Conservation (phyloP, 2,329 filamentous ascomycete species). For the Paecilomyces sp. region DNA sequence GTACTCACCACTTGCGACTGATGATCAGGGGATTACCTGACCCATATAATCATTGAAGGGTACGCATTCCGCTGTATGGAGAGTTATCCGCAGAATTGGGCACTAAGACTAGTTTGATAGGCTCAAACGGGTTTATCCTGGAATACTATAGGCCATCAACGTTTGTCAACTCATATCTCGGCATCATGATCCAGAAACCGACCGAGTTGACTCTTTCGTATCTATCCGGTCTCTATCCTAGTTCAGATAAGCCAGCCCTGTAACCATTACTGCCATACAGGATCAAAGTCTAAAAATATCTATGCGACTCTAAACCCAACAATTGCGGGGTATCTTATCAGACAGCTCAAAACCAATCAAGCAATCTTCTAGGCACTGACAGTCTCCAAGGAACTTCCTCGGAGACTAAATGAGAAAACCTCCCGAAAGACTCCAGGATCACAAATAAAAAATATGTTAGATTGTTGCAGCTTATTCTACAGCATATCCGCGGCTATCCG, state of each 20-base stretch:
- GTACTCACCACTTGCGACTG: neutral
- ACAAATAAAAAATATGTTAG: no score
- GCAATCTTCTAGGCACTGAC: neutral
- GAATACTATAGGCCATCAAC: neutral
- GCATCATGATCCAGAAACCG: neutral
- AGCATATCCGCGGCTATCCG: neutral
- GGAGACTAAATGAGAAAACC: neutral
- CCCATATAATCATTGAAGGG: neutral
- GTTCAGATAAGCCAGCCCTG: neutral
- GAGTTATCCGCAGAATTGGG: no score
- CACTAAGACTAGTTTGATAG: no score
- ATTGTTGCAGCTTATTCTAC: neutral
- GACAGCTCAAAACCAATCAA: neutral
- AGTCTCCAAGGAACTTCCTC: neutral
- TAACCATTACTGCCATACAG: neutral
- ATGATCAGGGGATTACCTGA: neutral
- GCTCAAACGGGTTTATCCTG: no score
- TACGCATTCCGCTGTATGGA: neutral
- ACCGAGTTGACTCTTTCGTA: neutral
- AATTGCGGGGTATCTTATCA: neutral
- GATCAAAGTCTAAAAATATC: neutral
- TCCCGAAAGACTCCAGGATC: neutral
- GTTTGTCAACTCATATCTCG: neutral
- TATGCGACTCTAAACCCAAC: neutral
- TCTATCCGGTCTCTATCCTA: neutral